A percentile compares a stretch with the other conserved stretches of the same genome.
These are phyloP conservation scores for Xylona heveae DNA, from an alignment of 495 filamentous ascomycete genomes.

Conservation along the genomic window DNA sequence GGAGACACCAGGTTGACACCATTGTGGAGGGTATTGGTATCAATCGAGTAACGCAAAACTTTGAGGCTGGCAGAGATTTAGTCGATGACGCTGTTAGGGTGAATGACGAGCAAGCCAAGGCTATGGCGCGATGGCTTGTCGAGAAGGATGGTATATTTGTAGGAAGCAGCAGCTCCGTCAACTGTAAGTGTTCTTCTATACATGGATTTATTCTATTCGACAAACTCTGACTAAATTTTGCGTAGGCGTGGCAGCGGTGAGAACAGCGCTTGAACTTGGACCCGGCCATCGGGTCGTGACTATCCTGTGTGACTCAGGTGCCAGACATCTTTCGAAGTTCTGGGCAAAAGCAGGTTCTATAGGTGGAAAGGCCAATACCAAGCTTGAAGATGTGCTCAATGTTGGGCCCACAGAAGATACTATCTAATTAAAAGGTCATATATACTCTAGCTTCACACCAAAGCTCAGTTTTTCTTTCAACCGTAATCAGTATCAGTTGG, in stretches of 20 bases:
- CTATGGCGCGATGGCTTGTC: conserved; percentile 87
- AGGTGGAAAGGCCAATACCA: conserved; percentile 30
- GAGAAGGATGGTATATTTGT: conserved; percentile 92
- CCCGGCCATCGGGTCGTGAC: conserved; percentile 73
- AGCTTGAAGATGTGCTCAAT: conserved; percentile 26
- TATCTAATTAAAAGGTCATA: no score
- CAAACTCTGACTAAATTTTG: no score
- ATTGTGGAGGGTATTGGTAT: conserved; percentile 94
- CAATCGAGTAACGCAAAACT: conserved; percentile 78
- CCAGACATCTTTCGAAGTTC: conserved; percentile 82
- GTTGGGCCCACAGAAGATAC: no score
- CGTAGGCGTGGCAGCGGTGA: conserved; percentile 59
- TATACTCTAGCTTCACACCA: no score
- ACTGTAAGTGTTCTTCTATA: conserved; percentile 36
- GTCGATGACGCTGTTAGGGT: conserved; percentile 83
- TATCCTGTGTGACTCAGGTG: conserved; percentile 77
- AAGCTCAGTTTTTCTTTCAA: neutral
- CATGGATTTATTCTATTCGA: neutral
- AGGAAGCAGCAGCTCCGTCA: conserved; percentile 86
- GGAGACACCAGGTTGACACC: conserved; percentile 80
- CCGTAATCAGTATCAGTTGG: neutral
- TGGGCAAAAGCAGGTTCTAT: conserved; percentile 66
- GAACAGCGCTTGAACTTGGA: conserved; percentile 52
- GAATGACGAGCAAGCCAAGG: conserved; percentile 74
- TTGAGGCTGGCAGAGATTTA: conserved; percentile 63